Percentiles rank a stretch among this genome's conserved stretches.
phyloP scores from a whole-genome alignment of 164 flowering plant species.

The Liriodendron chinense region DNA sequence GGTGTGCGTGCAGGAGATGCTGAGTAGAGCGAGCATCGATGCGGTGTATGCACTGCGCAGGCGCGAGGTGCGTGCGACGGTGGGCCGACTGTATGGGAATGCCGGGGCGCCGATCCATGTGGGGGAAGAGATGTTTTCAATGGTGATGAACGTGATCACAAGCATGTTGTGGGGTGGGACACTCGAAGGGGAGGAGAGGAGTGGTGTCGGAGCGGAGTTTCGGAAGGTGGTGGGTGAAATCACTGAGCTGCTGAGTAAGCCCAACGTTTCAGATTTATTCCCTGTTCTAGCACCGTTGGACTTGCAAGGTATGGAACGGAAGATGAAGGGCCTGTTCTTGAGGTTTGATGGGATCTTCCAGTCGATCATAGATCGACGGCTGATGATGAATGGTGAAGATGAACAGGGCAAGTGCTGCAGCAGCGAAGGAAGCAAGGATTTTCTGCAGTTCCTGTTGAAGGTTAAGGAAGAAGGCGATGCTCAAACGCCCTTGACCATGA shows the following conservation, averaged over 20 bases:
- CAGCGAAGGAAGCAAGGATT: conserved; percentile 17
- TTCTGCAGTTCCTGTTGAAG: conserved; percentile 29
- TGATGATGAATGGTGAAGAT: neutral
- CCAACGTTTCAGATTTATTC: conserved; percentile 30
- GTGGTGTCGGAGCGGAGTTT: conserved; percentile 7
- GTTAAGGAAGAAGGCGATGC: conserved; percentile 13
- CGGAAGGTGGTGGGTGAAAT: conserved; percentile 5
- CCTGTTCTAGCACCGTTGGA: conserved; percentile 29
- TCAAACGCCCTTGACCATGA: conserved; percentile 12
- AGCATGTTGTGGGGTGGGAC: conserved; percentile 21
- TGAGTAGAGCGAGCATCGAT: conserved; percentile 11
- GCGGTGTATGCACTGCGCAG: neutral
- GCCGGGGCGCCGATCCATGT: conserved; percentile 10
- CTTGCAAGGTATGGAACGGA: conserved; percentile 26
- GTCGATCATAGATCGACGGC: conserved; percentile 7
- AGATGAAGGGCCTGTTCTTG: neutral
- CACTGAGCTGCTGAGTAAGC: conserved; percentile 2
- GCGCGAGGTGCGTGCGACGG: conserved; percentile 1
- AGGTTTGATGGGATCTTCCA: conserved; percentile 16
- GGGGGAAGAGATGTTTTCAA: conserved; percentile 9
- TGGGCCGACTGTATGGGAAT: conserved; percentile 1
- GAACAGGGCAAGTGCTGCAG: neutral
- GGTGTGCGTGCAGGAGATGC: conserved; percentile 13
- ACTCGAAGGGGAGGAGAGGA: conserved; percentile 7
- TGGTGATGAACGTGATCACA: conserved; percentile 7